Evolutionary conservation across 371 early-diverging fungal species (phyloP), one percentile per base, ranked within the genome.

Genomic region (Ecytonucleospora hepatopenaei): DNA sequence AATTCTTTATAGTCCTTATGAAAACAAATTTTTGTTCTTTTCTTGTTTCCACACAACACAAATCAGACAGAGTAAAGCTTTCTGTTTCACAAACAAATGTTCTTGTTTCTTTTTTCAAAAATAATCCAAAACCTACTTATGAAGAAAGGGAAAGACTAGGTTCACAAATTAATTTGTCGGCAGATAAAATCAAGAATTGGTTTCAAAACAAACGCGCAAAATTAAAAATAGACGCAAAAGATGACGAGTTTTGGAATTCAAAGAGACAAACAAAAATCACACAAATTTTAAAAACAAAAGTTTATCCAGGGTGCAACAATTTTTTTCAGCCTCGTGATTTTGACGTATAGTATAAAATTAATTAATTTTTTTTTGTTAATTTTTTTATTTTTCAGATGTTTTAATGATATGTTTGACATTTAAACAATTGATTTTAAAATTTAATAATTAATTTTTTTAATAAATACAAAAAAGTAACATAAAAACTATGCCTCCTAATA

Each of bases 141-240:
- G 57, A 68, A 47, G 62, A 71, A 40, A 72, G 71, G 32, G 62
- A 32, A 31, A 28, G 34, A 26, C 35, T 78, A 33, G 61, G 72
- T 16, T 12, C 17, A 5, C 31, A 40, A 34, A 46, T 71, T 5
- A 30, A 65, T 8, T 49, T 78, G 31, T 54, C 68, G 8, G 55
- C 64, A 33, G 54, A 70, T 26, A 78, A 72, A 27, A 61, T 78
- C 8, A 65, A 73, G 58, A 78, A 74, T 17, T 78, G 78, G 78
- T 78, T 78, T 47, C 78, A 78, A 59, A 78, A 78, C 65, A 74
- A 68, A 57, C 21, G 78, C n/a, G 73, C 78, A 2, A 78, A 72
- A 57, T 68, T 71, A 46, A 69, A 69, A 66, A 27, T 21, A 19
- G 19, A 19, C 4, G 8, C 24, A 3, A 53, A 24, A 53, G 19